Evolutionary conservation across 202 grass and related monocot genomes (phyloP), one percentile per base, ranked within the genome.

Genomic region (Elaeis oleifera): DNA sequence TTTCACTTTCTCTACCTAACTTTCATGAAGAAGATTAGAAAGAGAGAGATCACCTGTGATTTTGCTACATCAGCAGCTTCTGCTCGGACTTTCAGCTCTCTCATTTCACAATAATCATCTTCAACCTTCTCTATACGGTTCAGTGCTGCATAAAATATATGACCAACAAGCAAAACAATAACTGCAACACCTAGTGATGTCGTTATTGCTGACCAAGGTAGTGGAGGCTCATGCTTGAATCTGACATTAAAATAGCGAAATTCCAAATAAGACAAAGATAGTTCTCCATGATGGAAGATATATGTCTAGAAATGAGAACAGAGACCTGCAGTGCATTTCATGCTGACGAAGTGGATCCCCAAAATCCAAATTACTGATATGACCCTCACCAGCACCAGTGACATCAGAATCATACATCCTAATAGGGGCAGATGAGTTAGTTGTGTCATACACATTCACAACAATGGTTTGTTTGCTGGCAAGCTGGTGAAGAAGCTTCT

Each of bases 251-350:
- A 70, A 18, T 39, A 68, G 16, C 48, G 18, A 16, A 63, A 36
- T 36, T 36, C 32, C 9, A 7, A 7, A 36, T 36, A 36, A 36
- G 5, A 7, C 32, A 36, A 36, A 36, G 32, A 36, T 36, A 2
- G 7, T 36, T 36, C 32, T 36, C 32, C 32, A 36, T 36, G 32
- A 4, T 36, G 1, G 7, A 36, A 36, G 5, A 36, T 5, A 32
- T 32, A 32, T 9, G 32, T 36, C 32, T 1, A 36, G 32, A 36
- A 8, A 28, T 65, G 23, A 67, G 23, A 56, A 25, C 29, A 4
- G 5, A 13, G 71, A 87, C 88, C 88, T 84, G 88, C 88, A 91
- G 60, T 81, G 88, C 83, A 91, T 91, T 77, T 84, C 88, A 84
- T 91, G 88, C 62, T 79, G 81, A 61, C 74, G 79, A 21, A 79